These are phyloP conservation scores for Aegilops bicornis DNA, from an alignment of 176 grass and related monocot genomes.

Conservation along the genomic window DNA sequence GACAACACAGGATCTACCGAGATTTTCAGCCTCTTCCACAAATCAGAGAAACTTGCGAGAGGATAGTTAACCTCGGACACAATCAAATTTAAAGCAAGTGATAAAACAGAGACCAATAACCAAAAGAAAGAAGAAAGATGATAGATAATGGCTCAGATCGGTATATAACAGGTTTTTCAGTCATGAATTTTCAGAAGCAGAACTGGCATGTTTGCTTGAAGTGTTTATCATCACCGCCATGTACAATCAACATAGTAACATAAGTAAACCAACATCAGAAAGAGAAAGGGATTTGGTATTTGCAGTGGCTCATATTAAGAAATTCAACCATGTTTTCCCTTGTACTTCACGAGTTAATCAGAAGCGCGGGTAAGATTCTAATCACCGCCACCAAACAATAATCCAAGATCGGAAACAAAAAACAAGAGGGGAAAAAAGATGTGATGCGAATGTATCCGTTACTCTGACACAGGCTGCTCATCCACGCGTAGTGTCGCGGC, in stretches of 20 bases:
- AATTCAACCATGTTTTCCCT: conserved; percentile 69
- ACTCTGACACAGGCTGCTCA: conserved; percentile 62
- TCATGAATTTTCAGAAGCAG: conserved; percentile 87
- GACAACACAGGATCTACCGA: too few species aligned
- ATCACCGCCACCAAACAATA: conserved; percentile 33
- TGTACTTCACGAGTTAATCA: conserved; percentile 55
- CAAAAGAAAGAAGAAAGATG: too few species aligned
- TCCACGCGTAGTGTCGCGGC: conserved; percentile 23
- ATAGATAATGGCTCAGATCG: conserved; percentile 26
- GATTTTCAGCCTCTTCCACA: too few species aligned
- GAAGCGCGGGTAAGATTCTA: conserved; percentile 56
- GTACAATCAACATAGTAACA: fast-evolving
- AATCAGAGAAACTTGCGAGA: too few species aligned
- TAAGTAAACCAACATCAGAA: fast-evolving
- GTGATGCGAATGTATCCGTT: conserved; percentile 30
- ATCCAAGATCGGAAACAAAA: neutral
- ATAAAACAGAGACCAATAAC: too few species aligned
- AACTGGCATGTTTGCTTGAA: conserved; percentile 63
- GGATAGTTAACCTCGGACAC: too few species aligned
- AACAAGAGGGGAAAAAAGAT: neutral
- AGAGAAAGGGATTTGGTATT: fast-evolving
- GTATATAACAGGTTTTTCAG: conserved; percentile 40
- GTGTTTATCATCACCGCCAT: conserved; percentile 46
- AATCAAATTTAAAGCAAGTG: too few species aligned
- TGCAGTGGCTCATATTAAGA: conserved; percentile 56